Percentiles rank a stretch among this genome's conserved stretches.
These are phyloP conservation scores for Phylloporus sp. DNA, from an alignment of 768 basidiomycete species.

Conservation along the genomic window DNA sequence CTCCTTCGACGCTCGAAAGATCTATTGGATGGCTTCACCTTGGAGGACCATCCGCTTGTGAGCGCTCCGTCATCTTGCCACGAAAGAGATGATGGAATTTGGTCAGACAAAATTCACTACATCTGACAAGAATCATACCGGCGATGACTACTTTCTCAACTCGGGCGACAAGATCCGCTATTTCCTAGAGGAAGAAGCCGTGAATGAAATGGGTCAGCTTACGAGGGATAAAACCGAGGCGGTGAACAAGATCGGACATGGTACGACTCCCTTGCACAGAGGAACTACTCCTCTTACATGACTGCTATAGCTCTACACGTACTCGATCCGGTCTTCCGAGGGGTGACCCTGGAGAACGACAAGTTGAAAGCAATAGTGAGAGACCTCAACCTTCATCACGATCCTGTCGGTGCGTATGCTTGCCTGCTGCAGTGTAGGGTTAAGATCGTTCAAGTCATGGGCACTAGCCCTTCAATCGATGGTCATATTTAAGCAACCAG, in stretches of 20 bases:
- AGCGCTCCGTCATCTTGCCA: conserved; percentile 16
- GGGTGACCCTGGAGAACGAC: conserved; percentile 76
- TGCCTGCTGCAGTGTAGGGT: not conserved
- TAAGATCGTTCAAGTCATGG: not conserved
- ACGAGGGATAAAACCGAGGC: conserved; percentile 65
- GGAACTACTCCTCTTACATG: not conserved
- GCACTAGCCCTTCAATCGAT: conserved; percentile 87
- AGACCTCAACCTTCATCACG: conserved; percentile 76
- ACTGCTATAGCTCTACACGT: conserved; percentile 66
- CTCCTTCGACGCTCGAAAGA: conserved; percentile 69
- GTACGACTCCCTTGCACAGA: conserved; percentile 31
- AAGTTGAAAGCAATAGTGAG: conserved; percentile 62
- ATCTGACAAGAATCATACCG: conserved; percentile 65
- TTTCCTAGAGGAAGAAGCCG: conserved; percentile 89
- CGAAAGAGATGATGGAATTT: not conserved
- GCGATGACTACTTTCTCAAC: conserved; percentile 88
- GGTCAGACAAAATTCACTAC: conserved; percentile 87
- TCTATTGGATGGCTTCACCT: conserved; percentile 71
- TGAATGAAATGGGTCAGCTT: conserved; percentile 65
- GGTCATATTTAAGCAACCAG: conserved; percentile 92
- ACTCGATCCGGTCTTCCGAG: conserved; percentile 75
- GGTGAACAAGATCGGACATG: conserved; percentile 95
- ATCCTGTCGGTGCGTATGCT: conserved; percentile 65
- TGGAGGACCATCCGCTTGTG: conserved; percentile 79
- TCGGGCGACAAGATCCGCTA: conserved; percentile 95